phyloP scores from a whole-genome alignment of 345 rosid species.

The Melastoma malabathricum region DNA sequence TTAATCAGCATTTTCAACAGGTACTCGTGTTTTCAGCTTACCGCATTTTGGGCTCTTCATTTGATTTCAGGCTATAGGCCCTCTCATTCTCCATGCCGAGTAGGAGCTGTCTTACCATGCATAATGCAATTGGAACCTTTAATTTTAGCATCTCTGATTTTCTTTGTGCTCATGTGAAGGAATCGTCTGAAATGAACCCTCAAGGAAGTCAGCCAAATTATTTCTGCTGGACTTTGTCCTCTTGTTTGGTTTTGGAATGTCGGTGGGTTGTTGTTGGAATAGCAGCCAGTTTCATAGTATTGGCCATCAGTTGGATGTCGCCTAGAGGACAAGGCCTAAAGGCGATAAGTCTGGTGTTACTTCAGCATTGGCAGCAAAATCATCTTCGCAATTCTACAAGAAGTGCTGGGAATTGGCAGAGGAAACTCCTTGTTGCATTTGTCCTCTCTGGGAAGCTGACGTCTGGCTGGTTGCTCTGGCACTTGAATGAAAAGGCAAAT shows the following conservation, averaged over 20 bases:
- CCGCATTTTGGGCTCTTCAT: too few species aligned
- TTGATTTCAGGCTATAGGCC: too few species aligned
- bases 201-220: conserved; percentile 11
- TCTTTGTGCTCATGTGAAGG: too few species aligned
- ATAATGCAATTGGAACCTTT: too few species aligned
- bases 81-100: too few species aligned
- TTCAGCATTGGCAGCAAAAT: conserved; percentile 45
- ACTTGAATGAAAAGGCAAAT: conserved; percentile 17
- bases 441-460: conserved; percentile 31
- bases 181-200: conserved; percentile 10
- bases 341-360: conserved; percentile 16
- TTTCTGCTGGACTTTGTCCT: conserved; percentile 11
- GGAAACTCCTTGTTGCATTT: conserved; percentile 36
- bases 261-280: conserved; percentile 39
- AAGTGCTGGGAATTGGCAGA: conserved; percentile 69
- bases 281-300: conserved; percentile 23
- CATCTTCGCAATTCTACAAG: conserved; percentile 28
- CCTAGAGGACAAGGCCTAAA: conserved; percentile 17
- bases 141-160: too few species aligned
- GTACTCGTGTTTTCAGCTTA: too few species aligned
- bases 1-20: conserved; percentile 8
- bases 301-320: conserved; percentile 16
- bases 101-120: too few species aligned
- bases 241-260: conserved; percentile 22
- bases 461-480: conserved; percentile 56